phyloP scores from a whole-genome alignment of 163 green algal species.

The Scenedesmus sp. region DNA sequence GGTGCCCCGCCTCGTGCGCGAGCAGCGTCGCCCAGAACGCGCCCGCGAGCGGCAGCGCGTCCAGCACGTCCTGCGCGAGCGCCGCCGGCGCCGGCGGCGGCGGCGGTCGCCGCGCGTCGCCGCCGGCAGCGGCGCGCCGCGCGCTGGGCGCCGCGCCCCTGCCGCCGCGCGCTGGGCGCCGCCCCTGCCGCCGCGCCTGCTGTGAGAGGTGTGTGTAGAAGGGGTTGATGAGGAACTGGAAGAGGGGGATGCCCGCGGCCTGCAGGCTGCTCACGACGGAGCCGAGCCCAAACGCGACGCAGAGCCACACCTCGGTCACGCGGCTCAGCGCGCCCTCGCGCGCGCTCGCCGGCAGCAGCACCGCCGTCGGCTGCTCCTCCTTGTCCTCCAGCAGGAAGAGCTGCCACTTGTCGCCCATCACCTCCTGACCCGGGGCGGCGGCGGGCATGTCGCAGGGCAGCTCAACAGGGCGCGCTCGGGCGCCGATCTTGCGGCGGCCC shows the following conservation, averaged over 20 bases:
- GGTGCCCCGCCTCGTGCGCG: slow-evolving; percentile 79
- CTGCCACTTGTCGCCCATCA: slow-evolving; percentile 73
- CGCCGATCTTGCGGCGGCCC: too few species aligned
- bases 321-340: slow-evolving; percentile 49
- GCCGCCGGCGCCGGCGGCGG: too few species aligned
- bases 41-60: slow-evolving; percentile 56
- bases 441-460: too few species aligned
- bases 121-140: too few species aligned
- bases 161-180: too few species aligned
- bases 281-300: slow-evolving; percentile 63
- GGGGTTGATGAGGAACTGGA: slow-evolving; percentile 67
- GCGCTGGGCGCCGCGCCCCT: too few species aligned
- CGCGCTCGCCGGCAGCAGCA: slow-evolving; percentile 70
- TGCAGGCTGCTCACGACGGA: slow-evolving; percentile 75
- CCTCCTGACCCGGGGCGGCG: too few species aligned
- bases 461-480: too few species aligned
- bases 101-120: too few species aligned
- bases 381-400: slow-evolving; percentile 83
- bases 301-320: slow-evolving; percentile 64
- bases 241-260: slow-evolving; percentile 66
- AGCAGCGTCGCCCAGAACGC: slow-evolving; percentile 61
- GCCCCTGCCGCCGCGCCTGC: neutral
- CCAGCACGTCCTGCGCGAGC: slow-evolving; percentile 41
- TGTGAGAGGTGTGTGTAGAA: slow-evolving; percentile 43
- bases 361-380: slow-evolving; percentile 77